Percentiles rank a stretch among this genome's conserved stretches.
Conservation (phyloP, 352 stramenopile genomes). For the Globisporangium takayamanum region DNA sequence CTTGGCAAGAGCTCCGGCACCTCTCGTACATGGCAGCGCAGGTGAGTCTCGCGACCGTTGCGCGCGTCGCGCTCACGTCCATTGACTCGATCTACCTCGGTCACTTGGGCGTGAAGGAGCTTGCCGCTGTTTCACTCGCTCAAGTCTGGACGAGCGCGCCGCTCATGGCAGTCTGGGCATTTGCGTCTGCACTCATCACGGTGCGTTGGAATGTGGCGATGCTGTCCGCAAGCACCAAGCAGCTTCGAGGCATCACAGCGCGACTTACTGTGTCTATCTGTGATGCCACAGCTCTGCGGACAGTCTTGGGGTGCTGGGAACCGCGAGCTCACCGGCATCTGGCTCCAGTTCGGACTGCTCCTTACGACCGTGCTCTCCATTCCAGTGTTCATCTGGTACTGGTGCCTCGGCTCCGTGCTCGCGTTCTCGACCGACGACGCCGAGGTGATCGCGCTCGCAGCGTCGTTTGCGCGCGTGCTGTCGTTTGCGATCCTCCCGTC, state of each 20-base stretch:
- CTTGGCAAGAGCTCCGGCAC: conserved; percentile 48
- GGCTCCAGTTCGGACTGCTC: conserved; percentile 61
- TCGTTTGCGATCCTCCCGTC: conserved; percentile 52
- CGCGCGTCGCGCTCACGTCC: conserved; percentile 50
- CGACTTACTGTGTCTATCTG: background rate
- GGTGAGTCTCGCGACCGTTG: conserved; percentile 57
- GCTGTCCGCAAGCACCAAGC: too few relatives aligned
- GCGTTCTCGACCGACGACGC: conserved; percentile 56
- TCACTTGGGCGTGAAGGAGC: conserved; percentile 63
- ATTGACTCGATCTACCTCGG: conserved; percentile 78
- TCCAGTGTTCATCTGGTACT: conserved; percentile 65
- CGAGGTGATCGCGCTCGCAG: conserved; percentile 46
- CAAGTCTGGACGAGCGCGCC: conserved; percentile 62
- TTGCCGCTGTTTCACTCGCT: conserved; percentile 63
- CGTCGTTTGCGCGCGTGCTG: conserved; percentile 52
- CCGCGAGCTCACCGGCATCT: conserved; percentile 60
- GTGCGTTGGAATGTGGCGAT: conserved; percentile 11
- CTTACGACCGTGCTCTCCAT: conserved; percentile 49
- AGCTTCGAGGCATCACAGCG: too few relatives aligned
- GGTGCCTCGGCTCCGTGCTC: conserved; percentile 52
- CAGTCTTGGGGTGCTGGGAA: conserved; percentile 68
- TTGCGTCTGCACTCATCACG: conserved; percentile 55
- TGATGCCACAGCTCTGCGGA: conserved; percentile 38
- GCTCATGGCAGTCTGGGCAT: conserved; percentile 61
- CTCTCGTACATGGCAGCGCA: conserved; percentile 59